phyloP scores from a whole-genome alignment of 208 protist species.

The Leishmania tropica region DNA sequence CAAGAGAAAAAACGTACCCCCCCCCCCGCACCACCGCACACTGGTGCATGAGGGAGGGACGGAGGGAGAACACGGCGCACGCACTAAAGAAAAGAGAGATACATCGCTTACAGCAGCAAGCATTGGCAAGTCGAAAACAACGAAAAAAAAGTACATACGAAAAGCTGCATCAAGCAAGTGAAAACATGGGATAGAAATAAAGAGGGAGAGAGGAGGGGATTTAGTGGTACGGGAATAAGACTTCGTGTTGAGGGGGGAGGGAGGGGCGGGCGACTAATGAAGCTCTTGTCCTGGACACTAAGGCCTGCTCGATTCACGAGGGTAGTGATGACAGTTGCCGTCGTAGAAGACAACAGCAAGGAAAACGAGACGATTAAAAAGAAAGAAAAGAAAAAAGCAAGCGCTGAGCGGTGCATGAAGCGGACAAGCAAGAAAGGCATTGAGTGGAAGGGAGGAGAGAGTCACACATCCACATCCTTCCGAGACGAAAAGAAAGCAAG shows the following conservation, averaged over 20 bases:
- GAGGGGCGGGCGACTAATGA: background rate
- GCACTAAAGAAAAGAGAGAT: background rate
- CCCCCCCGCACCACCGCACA: background rate
- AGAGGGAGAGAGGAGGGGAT: background rate
- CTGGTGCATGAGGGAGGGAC: background rate
- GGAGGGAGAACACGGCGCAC: background rate
- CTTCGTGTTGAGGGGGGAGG: background rate
- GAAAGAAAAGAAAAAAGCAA: background rate
- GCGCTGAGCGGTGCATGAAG: background rate
- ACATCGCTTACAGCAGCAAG: background rate
- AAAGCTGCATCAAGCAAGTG: background rate
- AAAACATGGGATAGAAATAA: background rate
- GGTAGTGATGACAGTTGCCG: background rate
- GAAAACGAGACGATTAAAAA: background rate
- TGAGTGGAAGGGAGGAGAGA: background rate
- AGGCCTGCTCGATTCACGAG: background rate
- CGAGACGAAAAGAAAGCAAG: background rate
- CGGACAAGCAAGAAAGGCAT: background rate
- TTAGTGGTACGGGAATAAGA: background rate
- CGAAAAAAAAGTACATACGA: background rate
- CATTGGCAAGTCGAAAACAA: background rate
- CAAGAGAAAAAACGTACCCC: too few relatives aligned
- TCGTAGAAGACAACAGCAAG: background rate
- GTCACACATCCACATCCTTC: background rate
- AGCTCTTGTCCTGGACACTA: background rate